Conservation (phyloP, 106 monocot genomes). For the Dendrobium nobile region DNA sequence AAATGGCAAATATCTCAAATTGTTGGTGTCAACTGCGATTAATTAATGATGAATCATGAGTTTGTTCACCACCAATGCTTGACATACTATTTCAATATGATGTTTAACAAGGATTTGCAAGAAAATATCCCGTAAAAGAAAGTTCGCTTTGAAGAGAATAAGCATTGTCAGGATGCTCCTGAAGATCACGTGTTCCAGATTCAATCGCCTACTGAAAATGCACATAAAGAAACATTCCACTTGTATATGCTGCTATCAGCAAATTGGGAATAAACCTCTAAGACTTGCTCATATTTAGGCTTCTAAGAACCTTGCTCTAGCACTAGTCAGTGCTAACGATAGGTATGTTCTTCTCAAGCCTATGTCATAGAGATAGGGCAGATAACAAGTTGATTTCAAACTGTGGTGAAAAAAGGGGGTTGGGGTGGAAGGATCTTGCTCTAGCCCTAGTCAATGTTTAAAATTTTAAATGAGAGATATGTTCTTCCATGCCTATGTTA, state of each 20-base stretch:
- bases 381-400: not conserved
- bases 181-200: too few relatives aligned
- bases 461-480: too few relatives aligned
- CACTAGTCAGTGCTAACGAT: not conserved
- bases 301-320: not conserved
- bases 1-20: slow-evolving; percentile 1
- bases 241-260: not conserved
- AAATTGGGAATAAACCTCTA: not conserved
- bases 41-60: not conserved
- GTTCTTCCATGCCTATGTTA: not conserved
- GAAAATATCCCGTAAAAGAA: too few relatives aligned
- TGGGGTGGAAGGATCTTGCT: not conserved
- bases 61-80: not conserved
- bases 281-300: not conserved
- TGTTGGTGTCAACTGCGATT: not conserved
- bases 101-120: too few relatives aligned
- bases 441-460: not conserved
- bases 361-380: not conserved
- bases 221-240: too few relatives aligned
- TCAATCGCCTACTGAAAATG: too few relatives aligned
- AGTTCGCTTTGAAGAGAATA: too few relatives aligned
- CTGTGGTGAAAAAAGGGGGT: too few relatives aligned
- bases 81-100: not conserved
- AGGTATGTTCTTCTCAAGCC: not conserved
- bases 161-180: too few relatives aligned